Percentiles rank a stretch among this genome's conserved stretches.
These are phyloP conservation scores for Chaetomiaceae sp. DNA, from an alignment of 2,329 filamentous ascomycete genomes.

Conservation along the genomic window DNA sequence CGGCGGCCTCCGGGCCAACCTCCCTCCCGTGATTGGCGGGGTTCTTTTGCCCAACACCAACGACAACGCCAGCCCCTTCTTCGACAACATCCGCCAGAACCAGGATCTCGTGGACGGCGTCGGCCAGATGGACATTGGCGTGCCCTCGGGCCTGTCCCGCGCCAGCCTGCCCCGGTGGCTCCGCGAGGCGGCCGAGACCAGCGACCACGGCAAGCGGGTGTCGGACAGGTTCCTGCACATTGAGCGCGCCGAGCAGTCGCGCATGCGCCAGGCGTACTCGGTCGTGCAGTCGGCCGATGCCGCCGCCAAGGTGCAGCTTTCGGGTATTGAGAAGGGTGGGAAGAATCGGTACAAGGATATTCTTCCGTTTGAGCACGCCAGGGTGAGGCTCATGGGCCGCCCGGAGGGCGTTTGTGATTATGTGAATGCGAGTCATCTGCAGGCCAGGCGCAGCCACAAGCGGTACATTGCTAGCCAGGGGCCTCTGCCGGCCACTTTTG, in stretches of 20 bases:
- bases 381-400: constrained; percentile 72
- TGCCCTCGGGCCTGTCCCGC: constrained; percentile 44
- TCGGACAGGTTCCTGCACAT: constrained; percentile 80
- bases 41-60: constrained; percentile 71
- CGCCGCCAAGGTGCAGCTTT: constrained; percentile 60
- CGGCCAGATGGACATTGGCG: constrained; percentile 64
- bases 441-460: constrained; percentile 77
- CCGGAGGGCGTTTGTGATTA: constrained; percentile 76
- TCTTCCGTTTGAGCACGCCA: constrained; percentile 88
- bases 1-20: constrained; percentile 38
- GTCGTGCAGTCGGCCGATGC: constrained; percentile 43
- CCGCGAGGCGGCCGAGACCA: constrained; percentile 57
- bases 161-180: constrained; percentile 72
- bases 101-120: constrained; percentile 93
- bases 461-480: constrained; percentile 94
- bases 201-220: constrained; percentile 73
- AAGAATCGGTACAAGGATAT: constrained; percentile 99
- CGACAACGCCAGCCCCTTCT: constrained; percentile 79
- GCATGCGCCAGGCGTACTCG: constrained; percentile 79
- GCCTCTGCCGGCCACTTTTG: constrained; percentile 85
- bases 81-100: constrained; percentile 92
- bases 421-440: constrained; percentile 87
- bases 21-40: constrained; percentile 81
- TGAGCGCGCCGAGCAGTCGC: constrained; percentile 77
- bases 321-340: constrained; percentile 86